A percentile compares a stretch with the other conserved stretches of the same genome.
These are phyloP conservation scores for Aspergillus funiculosus DNA, from an alignment of 495 filamentous ascomycete species.

Conservation along the genomic window DNA sequence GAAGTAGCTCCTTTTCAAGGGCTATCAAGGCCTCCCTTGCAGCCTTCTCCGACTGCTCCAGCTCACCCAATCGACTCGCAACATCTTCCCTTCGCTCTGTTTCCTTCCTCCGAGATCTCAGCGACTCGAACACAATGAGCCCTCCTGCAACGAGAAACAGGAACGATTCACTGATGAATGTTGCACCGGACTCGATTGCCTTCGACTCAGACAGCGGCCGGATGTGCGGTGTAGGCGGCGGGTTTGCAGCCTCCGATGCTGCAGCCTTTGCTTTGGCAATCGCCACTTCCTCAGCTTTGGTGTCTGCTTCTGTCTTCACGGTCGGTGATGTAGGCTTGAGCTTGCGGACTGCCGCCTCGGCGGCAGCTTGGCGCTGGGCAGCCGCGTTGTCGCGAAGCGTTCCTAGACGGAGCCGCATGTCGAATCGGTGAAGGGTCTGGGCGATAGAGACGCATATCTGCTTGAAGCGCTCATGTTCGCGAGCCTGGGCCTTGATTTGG, in stretches of 20 bases:
- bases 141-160: conserved; percentile 74
- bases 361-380: conserved; percentile 46
- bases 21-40: conserved; percentile 53
- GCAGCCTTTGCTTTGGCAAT: conserved; percentile 46
- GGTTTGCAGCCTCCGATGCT: conserved; percentile 42
- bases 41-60: conserved; percentile 57
- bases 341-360: conserved; percentile 44
- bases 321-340: conserved; percentile 69
- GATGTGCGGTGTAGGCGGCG: conserved; percentile 46
- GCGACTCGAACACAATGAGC: conserved; percentile 78
- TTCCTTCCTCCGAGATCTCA: conserved; percentile 70
- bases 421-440: conserved; percentile 81
- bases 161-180: conserved; percentile 88
- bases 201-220: conserved; percentile 84
- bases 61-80: conserved; percentile 57
- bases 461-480: conserved; percentile 89
- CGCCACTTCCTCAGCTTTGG: conserved; percentile 55
- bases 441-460: conserved; percentile 66
- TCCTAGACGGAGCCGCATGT: conserved; percentile 88
- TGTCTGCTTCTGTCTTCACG: conserved; percentile 71
- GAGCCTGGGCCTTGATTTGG: conserved; percentile 87
- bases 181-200: conserved; percentile 92
- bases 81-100: conserved; percentile 69
- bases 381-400: conserved; percentile 72
- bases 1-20: conserved; percentile 63